Percentiles rank a stretch among this genome's conserved stretches.
These are phyloP conservation scores for Lactarius pseudohatsudake DNA, from an alignment of 768 basidiomycete genomes.

Conservation along the genomic window DNA sequence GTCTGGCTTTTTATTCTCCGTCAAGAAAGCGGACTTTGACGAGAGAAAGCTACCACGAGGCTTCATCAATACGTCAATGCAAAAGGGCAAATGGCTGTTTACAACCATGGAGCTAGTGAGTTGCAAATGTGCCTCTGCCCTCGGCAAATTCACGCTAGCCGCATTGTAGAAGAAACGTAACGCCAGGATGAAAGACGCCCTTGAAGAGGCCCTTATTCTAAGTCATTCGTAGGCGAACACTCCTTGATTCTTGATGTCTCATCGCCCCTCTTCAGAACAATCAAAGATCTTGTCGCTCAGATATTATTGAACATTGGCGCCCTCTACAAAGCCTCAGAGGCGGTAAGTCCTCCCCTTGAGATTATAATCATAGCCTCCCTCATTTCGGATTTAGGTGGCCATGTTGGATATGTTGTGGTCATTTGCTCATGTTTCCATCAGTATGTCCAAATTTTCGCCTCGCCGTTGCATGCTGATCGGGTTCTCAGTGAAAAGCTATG, in stretches of 20 bases:
- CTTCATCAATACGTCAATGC: conserved; percentile 65
- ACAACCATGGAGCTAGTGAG: conserved; percentile 80
- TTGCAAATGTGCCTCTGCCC: not conserved
- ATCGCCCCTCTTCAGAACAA: conserved; percentile 52
- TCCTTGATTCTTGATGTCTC: conserved; percentile 2
- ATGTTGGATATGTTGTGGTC: conserved; percentile 88
- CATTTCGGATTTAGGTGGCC: conserved; percentile 56
- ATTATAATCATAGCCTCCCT: conserved; percentile 1
- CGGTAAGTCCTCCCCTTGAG: conserved; percentile 45
- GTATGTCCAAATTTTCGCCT: conserved; percentile 44
- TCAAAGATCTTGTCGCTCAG: conserved; percentile 71
- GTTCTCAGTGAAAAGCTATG: conserved; percentile 48
- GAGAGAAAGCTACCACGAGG: conserved; percentile 62
- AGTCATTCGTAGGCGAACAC: conserved; percentile 63
- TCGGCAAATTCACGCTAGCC: not conserved
- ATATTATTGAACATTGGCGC: conserved; percentile 73
- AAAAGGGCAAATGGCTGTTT: conserved; percentile 73
- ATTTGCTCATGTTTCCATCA: conserved; percentile 79
- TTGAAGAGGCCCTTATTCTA: conserved; percentile 86
- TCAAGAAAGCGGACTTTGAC: conserved; percentile 68
- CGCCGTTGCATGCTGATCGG: not conserved
- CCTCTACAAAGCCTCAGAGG: conserved; percentile 89
- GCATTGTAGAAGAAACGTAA: conserved; percentile 76
- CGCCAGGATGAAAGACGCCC: conserved; percentile 82
- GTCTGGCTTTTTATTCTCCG: conserved; percentile 66